These are phyloP conservation scores for Euphorbia tirucalli DNA, from an alignment of 345 rosid genomes.

Conservation along the genomic window DNA sequence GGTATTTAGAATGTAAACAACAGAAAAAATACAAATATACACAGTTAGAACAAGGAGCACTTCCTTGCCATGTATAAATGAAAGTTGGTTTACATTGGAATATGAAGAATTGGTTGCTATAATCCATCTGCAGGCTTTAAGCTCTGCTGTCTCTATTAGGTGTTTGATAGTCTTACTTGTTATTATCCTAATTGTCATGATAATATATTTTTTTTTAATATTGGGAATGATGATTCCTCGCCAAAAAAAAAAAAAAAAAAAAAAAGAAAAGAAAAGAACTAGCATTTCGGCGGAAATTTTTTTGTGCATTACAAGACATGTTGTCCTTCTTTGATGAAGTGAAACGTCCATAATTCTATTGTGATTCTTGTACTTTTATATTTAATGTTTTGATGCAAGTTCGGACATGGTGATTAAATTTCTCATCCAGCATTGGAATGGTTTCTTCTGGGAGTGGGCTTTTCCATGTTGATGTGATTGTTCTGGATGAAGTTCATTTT, in stretches of 20 bases:
- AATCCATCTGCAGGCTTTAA: not conserved
- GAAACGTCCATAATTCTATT: constrained; percentile 1
- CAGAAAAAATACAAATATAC: no score
- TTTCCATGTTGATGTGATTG: constrained; percentile 82
- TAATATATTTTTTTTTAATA: no score
- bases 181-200: no score
- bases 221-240: no score
- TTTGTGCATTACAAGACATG: not conserved
- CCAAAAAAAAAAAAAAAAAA: no score
- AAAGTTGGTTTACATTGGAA: not conserved
- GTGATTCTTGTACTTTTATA: constrained; percentile 2
- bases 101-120: not conserved
- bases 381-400: constrained; percentile 18
- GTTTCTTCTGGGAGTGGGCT: constrained; percentile 82
- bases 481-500: constrained; percentile 98
- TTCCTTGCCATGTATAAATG: not conserved
- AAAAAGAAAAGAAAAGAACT: no score
- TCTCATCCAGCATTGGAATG: constrained; percentile 83
- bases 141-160: not conserved
- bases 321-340: constrained; percentile 6
- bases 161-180: not conserved
- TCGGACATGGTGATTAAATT: constrained; percentile 10
- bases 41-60: not conserved
- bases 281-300: not conserved
- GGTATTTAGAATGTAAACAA: constrained; percentile 35